Base-by-base conservation (phyloP, 2,329 filamentous ascomycete species). In the Penicillium occitanis region DNA sequence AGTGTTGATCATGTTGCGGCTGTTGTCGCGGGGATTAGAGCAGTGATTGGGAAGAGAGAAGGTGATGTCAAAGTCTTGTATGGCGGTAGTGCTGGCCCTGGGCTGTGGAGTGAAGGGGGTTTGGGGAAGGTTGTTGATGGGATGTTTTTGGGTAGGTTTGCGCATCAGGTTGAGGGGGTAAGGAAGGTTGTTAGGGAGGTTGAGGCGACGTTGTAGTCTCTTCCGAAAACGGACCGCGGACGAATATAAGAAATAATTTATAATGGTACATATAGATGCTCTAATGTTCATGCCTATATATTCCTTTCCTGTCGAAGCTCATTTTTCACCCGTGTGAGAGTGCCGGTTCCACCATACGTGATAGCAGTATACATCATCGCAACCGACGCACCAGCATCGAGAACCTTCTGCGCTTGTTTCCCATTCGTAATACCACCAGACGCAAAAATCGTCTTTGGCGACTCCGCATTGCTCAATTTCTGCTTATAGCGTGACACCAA, bases 371-470 rank as follows among this genome's bases (percentile, higher is more conserved):
- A 98, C 62, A 97, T 84, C 88, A 96, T 95, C 1, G 92, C 93
- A 14, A 96, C 89, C 71, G 90, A 94, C 0, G 95, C 95, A 8
- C 95, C 95, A 0, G 93, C 93, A 70, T 96, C 91, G 59, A 98
- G 83, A 6, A 94, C 87, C 79, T 91, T 85, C 14, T 91, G 81
- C 8, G 92, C 96, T 79, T 98, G 90, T 69, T 90, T 85, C 4
- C 95, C 95, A 70, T 90, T 94, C 1, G 91, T 95, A 74, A 99
- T 94, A 19, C 95, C 95, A 0, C 95, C 95, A 0, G 92, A 95
- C 0, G 94, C 94, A 75, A 98, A 98, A 68, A 99, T 90, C 3
- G 63, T 60, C 48, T 71, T 69, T 17, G 70, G 57, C 25, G 70
- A 40, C 37, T 83, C 78, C 62, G 80, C 79, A 66, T 80, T 78